Evolutionary conservation across 495 filamentous ascomycete genomes (phyloP).

Genomic region (Xanthoparmelia taractica): DNA sequence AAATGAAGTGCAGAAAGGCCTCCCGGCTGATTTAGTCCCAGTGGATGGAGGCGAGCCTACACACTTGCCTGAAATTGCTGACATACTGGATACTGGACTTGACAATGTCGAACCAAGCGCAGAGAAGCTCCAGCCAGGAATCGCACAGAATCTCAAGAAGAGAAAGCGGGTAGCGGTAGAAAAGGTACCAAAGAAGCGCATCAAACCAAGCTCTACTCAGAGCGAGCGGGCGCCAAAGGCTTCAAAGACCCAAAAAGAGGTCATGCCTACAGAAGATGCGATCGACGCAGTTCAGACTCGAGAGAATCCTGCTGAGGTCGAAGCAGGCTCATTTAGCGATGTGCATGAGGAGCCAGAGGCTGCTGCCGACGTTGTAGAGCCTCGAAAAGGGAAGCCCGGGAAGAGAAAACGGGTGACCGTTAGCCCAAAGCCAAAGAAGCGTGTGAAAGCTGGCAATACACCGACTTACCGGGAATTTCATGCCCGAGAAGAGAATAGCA

Average conservation of each 20-base stretch:
- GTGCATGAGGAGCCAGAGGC: background rate
- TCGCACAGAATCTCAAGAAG: background rate
- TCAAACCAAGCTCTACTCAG: background rate
- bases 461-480: background rate
- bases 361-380: background rate
- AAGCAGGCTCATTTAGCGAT: background rate
- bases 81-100: background rate
- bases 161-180: conserved; percentile 1
- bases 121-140: background rate
- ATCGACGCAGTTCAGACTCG: background rate
- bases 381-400: background rate
- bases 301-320: background rate
- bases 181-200: conserved; percentile 11
- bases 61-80: background rate
- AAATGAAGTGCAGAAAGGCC: background rate
- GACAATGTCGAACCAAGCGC: background rate
- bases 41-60: background rate
- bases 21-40: background rate
- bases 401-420: conserved; percentile 23
- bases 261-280: background rate
- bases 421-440: conserved; percentile 20
- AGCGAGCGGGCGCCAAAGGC: background rate
- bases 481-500: background rate
- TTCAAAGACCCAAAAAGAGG: background rate
- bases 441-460: background rate